Evolutionary conservation across 176 grass and related monocot species (phyloP).

Genomic region (Carex kokanica): DNA sequence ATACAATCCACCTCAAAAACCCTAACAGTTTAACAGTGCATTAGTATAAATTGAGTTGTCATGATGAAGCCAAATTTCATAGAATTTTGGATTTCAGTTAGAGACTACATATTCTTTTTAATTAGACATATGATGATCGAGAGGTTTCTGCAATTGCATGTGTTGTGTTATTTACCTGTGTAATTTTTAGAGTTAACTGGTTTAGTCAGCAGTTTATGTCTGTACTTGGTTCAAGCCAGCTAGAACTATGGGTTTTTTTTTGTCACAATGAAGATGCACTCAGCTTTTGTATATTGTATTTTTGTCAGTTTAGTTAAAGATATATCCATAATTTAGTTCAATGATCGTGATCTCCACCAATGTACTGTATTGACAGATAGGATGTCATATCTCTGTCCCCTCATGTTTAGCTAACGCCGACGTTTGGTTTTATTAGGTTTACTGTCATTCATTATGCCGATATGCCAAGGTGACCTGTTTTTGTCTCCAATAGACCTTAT

Average conservation of each 20-base stretch:
- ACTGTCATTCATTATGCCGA: background rate
- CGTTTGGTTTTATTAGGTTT: background rate
- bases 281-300: background rate
- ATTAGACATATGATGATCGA: background rate
- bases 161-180: background rate
- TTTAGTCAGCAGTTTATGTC: background rate
- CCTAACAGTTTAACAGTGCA: background rate
- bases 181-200: background rate
- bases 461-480: background rate
- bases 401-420: background rate
- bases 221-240: too few relatives aligned
- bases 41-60: background rate
- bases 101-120: background rate
- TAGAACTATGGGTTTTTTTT: background rate
- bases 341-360: background rate
- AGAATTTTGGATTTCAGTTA: background rate
- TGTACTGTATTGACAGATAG: background rate
- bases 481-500: background rate
- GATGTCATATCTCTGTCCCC: background rate
- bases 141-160: conserved; percentile 2
- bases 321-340: background rate
- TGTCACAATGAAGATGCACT: background rate
- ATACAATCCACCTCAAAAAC: background rate
- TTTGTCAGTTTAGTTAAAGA: background rate
- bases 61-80: background rate